Base-by-base conservation (phyloP, 2,329 filamentous ascomycete genomes). In the Stylonectria norvegica region DNA sequence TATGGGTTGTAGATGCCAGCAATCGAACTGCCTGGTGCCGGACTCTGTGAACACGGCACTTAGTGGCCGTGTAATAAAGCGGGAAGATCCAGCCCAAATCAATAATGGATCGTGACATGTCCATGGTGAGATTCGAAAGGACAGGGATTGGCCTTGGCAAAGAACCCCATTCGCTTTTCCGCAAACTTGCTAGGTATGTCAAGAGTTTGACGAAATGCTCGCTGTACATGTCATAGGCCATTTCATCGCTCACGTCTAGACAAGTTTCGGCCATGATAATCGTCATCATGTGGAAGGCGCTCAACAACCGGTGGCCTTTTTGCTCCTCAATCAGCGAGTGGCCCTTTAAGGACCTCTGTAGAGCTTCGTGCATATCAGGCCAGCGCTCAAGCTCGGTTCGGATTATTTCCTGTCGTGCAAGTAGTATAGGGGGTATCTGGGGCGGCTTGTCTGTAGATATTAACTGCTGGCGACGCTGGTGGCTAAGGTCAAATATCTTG, bases 11-110 rank as follows among this genome's bases (percentile, higher is more conserved):
- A 2, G 45, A 43, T 14, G 52, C 50, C 0, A 72, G 48, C 1
- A 70, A 42, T 3, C 42, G 48, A 2, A 68, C 47, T 0, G 68
- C 69, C 23, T 68, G 65, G 0, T 59, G 43, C 23, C 73, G 62
- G 7, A 75, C 52, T 4, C 54, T 52, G 28, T 61, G 64, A 2
- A 65, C 53, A 0, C 73, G 68, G 29, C 73, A 77, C 43, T 75
- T 75, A 4, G 70, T 39, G 0, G 69, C 71, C 2, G 63, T 51
- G 43, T 64, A 75, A 43, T 72, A 74, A 3, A 75, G 58, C 0
- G 68, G 64, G 5, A 69, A 58, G 8, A 72, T 61, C 56, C 68
- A 70, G 7, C 71, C 71, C 8, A 70, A 57, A 40, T 75, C 70
- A 4, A 59, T 48, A 11, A 66, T 61, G 2, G 63, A 62, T 7